Evolutionary conservation across 345 rosid species (phyloP).

Genomic region (Dimocarpus longan): DNA sequence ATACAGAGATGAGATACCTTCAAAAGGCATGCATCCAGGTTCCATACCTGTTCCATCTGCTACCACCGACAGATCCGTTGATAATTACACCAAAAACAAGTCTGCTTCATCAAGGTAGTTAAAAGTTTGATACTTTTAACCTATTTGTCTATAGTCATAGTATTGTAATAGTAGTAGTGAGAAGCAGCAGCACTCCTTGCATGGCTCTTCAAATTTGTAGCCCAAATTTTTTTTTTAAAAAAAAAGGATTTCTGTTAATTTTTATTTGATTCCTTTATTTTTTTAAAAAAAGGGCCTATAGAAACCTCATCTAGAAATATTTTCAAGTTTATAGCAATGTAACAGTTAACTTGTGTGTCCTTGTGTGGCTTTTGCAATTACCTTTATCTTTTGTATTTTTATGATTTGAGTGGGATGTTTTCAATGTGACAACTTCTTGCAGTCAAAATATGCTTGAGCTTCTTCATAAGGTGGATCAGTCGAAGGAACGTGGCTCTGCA

Average conservation of each 20-base stretch:
- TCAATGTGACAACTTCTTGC: constrained; percentile 27
- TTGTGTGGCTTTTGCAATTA: neutral
- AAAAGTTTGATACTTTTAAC: constrained; percentile 2
- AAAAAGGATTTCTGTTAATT: too few relatives aligned
- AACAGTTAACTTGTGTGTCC: neutral
- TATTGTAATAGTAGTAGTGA: neutral
- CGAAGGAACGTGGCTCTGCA: constrained; percentile 49
- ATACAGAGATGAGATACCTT: constrained; percentile 37
- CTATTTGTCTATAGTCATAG: neutral
- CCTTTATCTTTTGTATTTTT: constrained; percentile 4
- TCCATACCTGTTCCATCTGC: constrained; percentile 42
- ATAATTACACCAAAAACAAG: constrained; percentile 40
- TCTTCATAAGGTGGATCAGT: constrained; percentile 82
- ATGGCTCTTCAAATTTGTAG: neutral
- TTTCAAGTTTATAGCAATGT: neutral
- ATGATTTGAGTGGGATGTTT: constrained; percentile 13
- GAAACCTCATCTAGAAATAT: neutral
- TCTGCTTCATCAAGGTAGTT: constrained; percentile 60
- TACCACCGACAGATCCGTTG: constrained; percentile 43
- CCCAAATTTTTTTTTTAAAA: neutral
- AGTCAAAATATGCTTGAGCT: constrained; percentile 94
- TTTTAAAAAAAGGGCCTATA: neutral
- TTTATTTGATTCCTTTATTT: too few relatives aligned
- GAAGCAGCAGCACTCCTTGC: neutral
- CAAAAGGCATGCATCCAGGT: constrained; percentile 43